Evolutionary conservation across 148 eudicot species (phyloP).

Genomic region (Amaranthus cruentus): DNA sequence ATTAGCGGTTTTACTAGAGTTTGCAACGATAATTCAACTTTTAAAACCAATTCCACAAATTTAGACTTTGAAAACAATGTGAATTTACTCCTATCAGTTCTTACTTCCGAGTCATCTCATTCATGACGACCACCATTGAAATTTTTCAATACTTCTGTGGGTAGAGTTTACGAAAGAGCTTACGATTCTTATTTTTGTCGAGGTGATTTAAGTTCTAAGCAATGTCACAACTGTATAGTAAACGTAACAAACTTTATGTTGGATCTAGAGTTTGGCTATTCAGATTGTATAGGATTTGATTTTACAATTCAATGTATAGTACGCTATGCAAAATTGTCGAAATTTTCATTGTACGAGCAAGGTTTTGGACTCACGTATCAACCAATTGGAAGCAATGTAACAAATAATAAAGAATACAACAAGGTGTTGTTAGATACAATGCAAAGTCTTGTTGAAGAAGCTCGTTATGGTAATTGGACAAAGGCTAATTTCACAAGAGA

Average conservation of each 20-base stretch:
- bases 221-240: slow-evolving; percentile 14
- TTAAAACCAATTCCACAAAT: not conserved
- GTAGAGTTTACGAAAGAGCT: slow-evolving; percentile 12
- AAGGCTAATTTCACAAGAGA: slow-evolving; percentile 21
- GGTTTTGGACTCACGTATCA: not conserved
- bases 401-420: slow-evolving; percentile 13
- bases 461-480: slow-evolving; percentile 14
- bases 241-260: not conserved
- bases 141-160: slow-evolving; percentile 17
- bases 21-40: not conserved
- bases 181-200: slow-evolving; percentile 25
- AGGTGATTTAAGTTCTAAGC: not conserved
- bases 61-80: not conserved
- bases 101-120: not conserved
- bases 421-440: slow-evolving; percentile 12
- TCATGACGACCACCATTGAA: not conserved
- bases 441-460: slow-evolving; percentile 14
- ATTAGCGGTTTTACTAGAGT: not conserved
- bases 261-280: not conserved
- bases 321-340: slow-evolving; percentile 18
- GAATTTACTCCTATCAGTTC: not conserved
- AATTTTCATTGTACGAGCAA: slow-evolving; percentile 5
- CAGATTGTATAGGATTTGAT: slow-evolving; percentile 7
- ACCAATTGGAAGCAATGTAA: not conserved
- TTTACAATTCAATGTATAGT: not conserved